A percentile compares a stretch with the other conserved stretches of the same genome.
These are phyloP conservation scores for Scalesia atractyloides DNA, from an alignment of 129 eudicot species.

Conservation along the genomic window DNA sequence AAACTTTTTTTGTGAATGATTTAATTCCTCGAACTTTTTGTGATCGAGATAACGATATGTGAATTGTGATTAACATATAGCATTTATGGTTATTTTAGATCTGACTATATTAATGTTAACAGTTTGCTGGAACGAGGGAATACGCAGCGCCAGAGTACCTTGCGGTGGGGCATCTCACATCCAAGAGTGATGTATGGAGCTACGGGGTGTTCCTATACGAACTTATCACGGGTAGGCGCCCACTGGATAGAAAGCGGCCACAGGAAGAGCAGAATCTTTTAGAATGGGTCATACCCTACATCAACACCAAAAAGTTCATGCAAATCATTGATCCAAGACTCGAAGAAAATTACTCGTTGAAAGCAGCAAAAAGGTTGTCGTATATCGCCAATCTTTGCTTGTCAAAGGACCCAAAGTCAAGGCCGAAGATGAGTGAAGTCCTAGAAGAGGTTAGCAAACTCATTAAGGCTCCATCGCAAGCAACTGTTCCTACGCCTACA, in stretches of 20 bases:
- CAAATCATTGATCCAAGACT: slow-evolving; percentile 66
- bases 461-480: not conserved
- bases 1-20: too few relatives aligned
- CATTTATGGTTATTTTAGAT: not conserved
- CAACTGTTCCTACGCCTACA: not conserved
- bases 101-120: not conserved
- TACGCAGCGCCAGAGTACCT: slow-evolving; percentile 74
- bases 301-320: slow-evolving; percentile 41
- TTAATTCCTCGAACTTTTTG: too few relatives aligned
- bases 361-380: slow-evolving; percentile 48
- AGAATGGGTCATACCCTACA: slow-evolving; percentile 59
- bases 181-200: slow-evolving; percentile 63
- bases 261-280: slow-evolving; percentile 32
- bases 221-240: slow-evolving; percentile 67
- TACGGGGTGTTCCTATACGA: slow-evolving; percentile 71
- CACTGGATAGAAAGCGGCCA: slow-evolving; percentile 57
- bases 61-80: too few relatives aligned
- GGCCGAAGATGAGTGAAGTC: slow-evolving; percentile 71
- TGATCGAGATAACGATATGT: not conserved
- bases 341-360: slow-evolving; percentile 37
- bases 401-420: slow-evolving; percentile 39
- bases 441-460: slow-evolving; percentile 48
- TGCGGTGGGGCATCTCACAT: slow-evolving; percentile 55
- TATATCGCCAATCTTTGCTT: slow-evolving; percentile 57
- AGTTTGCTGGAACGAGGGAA: slow-evolving; percentile 69